phyloP scores from a whole-genome alignment of 2,329 filamentous ascomycete species.

The Falciphora oryzae region DNA sequence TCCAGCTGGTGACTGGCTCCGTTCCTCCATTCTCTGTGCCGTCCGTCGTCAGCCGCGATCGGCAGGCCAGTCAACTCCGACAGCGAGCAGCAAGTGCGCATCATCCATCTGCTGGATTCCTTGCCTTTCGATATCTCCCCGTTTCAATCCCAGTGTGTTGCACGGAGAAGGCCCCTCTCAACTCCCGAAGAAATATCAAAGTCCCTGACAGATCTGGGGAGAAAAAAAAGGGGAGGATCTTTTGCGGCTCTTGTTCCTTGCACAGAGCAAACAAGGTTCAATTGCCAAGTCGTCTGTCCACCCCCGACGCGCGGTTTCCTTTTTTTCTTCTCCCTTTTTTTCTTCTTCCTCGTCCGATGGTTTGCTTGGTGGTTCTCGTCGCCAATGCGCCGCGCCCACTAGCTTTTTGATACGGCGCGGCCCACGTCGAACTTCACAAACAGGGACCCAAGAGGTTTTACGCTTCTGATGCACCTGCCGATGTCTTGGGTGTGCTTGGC shows the following conservation, averaged over 20 bases:
- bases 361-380: background rate
- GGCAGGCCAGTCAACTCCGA: background rate
- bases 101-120: too few relatives aligned
- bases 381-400: background rate
- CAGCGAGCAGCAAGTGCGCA: background rate
- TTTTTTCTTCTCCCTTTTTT: background rate
- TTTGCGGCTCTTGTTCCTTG: background rate
- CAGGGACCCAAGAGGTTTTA: conserved; percentile 1
- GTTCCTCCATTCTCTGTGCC: background rate
- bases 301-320: background rate
- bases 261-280: background rate
- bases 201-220: background rate
- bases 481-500: conserved; percentile 1
- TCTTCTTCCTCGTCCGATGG: background rate
- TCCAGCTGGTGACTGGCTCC: background rate
- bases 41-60: background rate
- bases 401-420: background rate
- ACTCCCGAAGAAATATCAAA: background rate
- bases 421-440: background rate
- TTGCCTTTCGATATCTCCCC: too few relatives aligned
- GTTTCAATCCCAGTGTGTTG: too few relatives aligned
- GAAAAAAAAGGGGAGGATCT: background rate
- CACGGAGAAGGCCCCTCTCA: background rate
- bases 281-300: background rate
- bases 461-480: background rate